phyloP scores from a whole-genome alignment of 192 early-diverging fungal species.

The Obelidium mucronatum region DNA sequence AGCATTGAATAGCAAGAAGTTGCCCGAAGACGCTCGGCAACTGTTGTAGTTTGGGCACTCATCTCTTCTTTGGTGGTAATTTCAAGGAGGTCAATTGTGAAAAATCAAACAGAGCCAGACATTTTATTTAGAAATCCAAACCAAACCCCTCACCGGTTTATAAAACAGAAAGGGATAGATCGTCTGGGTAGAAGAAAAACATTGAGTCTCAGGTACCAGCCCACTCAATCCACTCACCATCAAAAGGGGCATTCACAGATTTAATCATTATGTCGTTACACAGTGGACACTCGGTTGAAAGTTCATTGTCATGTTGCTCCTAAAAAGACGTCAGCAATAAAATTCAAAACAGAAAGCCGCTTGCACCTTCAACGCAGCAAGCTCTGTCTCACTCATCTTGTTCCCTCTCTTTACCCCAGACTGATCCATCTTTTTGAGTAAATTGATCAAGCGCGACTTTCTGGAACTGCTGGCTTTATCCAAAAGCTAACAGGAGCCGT shows the following conservation, averaged over 20 bases:
- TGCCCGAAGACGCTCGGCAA: conserved; percentile 23
- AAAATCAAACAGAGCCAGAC: background rate
- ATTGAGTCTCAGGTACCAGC: background rate
- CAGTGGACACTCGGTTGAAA: conserved; percentile 89
- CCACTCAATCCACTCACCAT: conserved; percentile 38
- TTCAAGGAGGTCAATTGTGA: background rate
- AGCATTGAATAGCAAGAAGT: conserved; percentile 34
- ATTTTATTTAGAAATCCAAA: no score
- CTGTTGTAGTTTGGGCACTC: background rate
- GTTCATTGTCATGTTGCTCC: conserved; percentile 79
- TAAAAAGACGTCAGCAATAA: conserved; percentile 25
- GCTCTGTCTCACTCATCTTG: no score
- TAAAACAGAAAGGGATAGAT: conserved; percentile 1
- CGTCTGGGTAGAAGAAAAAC: background rate
- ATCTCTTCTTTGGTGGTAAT: no score
- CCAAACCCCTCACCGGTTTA: background rate
- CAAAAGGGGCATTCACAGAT: conserved; percentile 83
- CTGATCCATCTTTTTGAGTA: conserved; percentile 63
- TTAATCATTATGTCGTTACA: conserved; percentile 97
- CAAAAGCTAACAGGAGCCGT: no score
- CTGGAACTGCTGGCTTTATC: conserved; percentile 56
- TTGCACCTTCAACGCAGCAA: conserved; percentile 6
- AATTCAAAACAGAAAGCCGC: background rate
- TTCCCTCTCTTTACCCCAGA: background rate
- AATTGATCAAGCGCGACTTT: conserved; percentile 57